phyloP scores from a whole-genome alignment of 2,329 filamentous ascomycete genomes.

The Aspergillus persii region DNA sequence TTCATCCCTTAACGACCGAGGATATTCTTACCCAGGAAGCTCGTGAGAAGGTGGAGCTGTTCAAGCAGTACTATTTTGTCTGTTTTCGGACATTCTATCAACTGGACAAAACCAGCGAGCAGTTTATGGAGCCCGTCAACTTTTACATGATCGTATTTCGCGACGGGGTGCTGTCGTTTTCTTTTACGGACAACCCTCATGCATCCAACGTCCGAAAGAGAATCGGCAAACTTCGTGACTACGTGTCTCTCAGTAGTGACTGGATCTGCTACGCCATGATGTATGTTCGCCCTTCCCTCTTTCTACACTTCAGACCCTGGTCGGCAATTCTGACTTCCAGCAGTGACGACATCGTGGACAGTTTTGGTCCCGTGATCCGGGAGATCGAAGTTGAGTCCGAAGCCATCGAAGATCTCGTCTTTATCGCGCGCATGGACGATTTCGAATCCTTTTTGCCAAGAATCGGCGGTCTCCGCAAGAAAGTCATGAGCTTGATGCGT shows the following conservation, averaged over 20 bases:
- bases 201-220: conserved; percentile 85
- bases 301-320: neutral
- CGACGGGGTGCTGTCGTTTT: conserved; percentile 92
- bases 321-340: conserved; percentile 5
- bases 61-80: conserved; percentile 96
- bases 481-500: conserved; percentile 88
- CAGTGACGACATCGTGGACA: conserved; percentile 95
- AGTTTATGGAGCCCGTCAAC: conserved; percentile 91
- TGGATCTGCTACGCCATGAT: conserved; percentile 99
- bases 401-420: conserved; percentile 91
- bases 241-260: conserved; percentile 89
- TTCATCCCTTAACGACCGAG: conserved; percentile 93
- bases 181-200: conserved; percentile 83
- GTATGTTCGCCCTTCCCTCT: conserved; percentile 50
- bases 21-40: conserved; percentile 95
- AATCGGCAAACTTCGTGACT: conserved; percentile 90
- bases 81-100: conserved; percentile 94
- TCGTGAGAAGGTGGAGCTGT: conserved; percentile 97
- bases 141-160: conserved; percentile 96
- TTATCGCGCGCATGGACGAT: conserved; percentile 85
- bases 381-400: conserved; percentile 87
- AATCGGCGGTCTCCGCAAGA: conserved; percentile 89
- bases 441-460: conserved; percentile 81
- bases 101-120: conserved; percentile 71
- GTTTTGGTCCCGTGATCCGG: conserved; percentile 84